Evolutionary conservation across 2,329 filamentous ascomycete genomes (phyloP).

Genomic region (Aspergillus sp.): DNA sequence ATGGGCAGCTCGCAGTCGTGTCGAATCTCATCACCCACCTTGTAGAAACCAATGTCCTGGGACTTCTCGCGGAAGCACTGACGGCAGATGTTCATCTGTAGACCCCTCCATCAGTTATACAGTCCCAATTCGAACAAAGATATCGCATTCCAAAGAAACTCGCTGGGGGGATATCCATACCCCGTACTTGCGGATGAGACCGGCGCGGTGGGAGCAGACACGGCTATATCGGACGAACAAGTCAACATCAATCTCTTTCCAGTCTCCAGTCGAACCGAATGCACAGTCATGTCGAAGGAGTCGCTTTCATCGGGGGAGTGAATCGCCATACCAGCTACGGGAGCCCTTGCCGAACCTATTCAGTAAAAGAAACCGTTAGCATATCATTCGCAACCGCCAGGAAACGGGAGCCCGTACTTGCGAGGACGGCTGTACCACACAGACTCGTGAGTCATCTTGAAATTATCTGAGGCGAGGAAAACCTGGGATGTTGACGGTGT

Average conservation of each 20-base stretch:
- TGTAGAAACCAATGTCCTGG: slow-evolving; percentile 66
- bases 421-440: slow-evolving; percentile 99
- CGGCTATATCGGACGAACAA: slow-evolving; percentile 52
- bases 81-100: slow-evolving; percentile 59
- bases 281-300: neutral
- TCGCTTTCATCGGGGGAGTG: slow-evolving; percentile 8
- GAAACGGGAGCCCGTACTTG: slow-evolving; percentile 56
- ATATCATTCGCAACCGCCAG: neutral
- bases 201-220: slow-evolving; percentile 90
- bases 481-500: slow-evolving; percentile 32
- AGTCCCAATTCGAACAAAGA: neutral
- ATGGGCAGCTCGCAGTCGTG: too few species aligned
- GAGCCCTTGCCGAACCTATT: slow-evolving; percentile 77
- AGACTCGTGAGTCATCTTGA: slow-evolving; percentile 85
- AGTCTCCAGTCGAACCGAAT: slow-evolving; percentile 1
- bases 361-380: slow-evolving; percentile 3
- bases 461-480: slow-evolving; percentile 38
- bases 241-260: slow-evolving; percentile 22
- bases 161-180: slow-evolving; percentile 25
- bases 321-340: slow-evolving; percentile 76
- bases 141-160: neutral
- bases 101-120: slow-evolving; percentile 17
- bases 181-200: slow-evolving; percentile 99
- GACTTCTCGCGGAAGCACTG: slow-evolving; percentile 69
- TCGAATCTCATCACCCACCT: slow-evolving; percentile 47